Evolutionary conservation across 2,329 filamentous ascomycete species (phyloP), one percentile per base, ranked within the genome.

Genomic region (Cladosporium sp.): DNA sequence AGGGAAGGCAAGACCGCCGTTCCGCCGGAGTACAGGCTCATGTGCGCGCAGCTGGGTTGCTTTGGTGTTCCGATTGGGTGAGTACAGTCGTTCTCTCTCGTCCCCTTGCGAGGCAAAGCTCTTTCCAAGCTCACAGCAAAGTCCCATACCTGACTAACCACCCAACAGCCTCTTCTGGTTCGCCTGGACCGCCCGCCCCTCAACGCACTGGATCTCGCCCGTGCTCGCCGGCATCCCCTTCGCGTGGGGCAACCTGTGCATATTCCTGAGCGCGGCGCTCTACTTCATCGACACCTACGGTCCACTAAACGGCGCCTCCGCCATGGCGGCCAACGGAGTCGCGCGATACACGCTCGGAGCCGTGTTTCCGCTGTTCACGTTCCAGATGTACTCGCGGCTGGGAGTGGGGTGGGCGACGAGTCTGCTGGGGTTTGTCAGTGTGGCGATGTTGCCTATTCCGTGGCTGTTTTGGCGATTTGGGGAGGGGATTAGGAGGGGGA

Each of bases 331-430:
- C 1, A 84, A 83, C 53, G 75, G 76, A 1, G 66, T 85, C 9
- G 68, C 77, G 1, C 66, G 82, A 19, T 85, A 83, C 54, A 63
- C 64, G 0, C 69, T 83, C 7, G 78, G 77, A 0, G 77, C 74
- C 1, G 75, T 71, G 0, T 84, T 85, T 49, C 82, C 82, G 0
- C 61, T 85, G 0, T 85, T 84, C 55, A 77, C 79, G 0, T 65
- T 84, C 0, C 78, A 51, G 38, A 51, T 51, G 49, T 51, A 51
- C 20, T 12, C 30, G n/a, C 41, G 49, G 1, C 55, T 75, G 9
- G 70, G 69, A 1, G 67, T 73, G 12, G 65, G 61, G n/a, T 72
- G 71, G 67, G 72, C 72, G 2, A 69, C 65, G 3, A 69, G 65
- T 18, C 49, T 74, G 18, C 62, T 75, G 29, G 73, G 63, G 0